These are phyloP conservation scores for Amylostereum areolatum DNA, from an alignment of 1,284 basidiomycete genomes.

Conservation along the genomic window DNA sequence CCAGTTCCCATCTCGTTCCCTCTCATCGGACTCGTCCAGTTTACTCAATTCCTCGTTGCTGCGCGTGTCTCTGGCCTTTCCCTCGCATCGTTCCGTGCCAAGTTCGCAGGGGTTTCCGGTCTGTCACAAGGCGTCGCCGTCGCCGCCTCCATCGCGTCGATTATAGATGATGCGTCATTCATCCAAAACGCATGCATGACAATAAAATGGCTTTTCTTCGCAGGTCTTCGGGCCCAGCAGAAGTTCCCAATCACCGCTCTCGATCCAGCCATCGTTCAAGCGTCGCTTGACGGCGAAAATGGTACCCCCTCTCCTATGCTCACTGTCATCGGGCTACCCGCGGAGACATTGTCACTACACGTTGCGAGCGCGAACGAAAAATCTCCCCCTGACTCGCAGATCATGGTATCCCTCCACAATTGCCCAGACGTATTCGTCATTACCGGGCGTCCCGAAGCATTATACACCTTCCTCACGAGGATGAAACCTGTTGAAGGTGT, in stretches of 20 bases:
- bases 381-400: slow-evolving; percentile 72
- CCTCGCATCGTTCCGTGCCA: slow-evolving; percentile 75
- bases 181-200: slow-evolving; percentile 77
- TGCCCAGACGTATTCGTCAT: slow-evolving; percentile 89
- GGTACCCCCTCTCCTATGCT: slow-evolving; percentile 94
- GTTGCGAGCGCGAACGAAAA: slow-evolving; percentile 87
- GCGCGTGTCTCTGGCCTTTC: slow-evolving; percentile 71
- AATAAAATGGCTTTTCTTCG: slow-evolving; percentile 88
- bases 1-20: slow-evolving; percentile 95
- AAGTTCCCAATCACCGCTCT: slow-evolving; percentile 92
- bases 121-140: slow-evolving; percentile 97
- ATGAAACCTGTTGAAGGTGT: slow-evolving; percentile 88
- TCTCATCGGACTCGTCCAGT: slow-evolving; percentile 93
- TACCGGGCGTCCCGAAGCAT: slow-evolving; percentile 87
- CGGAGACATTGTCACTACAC: slow-evolving; percentile 78
- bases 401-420: slow-evolving; percentile 88
- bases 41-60: slow-evolving; percentile 86
- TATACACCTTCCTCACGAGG: slow-evolving; percentile 90
- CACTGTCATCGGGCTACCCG: slow-evolving; percentile 77
- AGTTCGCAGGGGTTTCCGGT: slow-evolving; percentile 85
- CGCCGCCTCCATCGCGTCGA: slow-evolving; percentile 83
- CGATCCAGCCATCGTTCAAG: slow-evolving; percentile 83
- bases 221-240: slow-evolving; percentile 89
- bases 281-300: slow-evolving; percentile 89
- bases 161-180: slow-evolving; percentile 71